These are phyloP conservation scores for Backusella mclennaniae DNA, from an alignment of 192 early-diverging fungal species.

Conservation along the genomic window DNA sequence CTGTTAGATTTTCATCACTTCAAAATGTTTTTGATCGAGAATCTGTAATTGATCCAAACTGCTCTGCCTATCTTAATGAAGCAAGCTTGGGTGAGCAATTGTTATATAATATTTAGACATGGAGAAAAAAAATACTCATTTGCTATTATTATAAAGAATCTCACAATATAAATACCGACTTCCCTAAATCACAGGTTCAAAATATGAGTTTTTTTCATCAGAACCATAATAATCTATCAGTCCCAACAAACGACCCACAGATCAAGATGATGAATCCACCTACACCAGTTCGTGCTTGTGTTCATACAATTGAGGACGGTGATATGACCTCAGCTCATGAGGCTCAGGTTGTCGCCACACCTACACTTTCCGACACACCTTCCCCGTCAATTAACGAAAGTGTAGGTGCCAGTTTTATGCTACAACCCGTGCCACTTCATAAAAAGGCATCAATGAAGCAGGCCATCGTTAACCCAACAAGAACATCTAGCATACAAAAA, in stretches of 20 bases:
- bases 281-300: constrained; percentile 10
- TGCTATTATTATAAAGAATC: background rate
- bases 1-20: constrained; percentile 3
- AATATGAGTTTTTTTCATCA: constrained; percentile 10
- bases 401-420: background rate
- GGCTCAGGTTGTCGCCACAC: background rate
- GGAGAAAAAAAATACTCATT: background rate
- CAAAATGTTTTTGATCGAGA: constrained; percentile 6
- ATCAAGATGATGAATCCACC: constrained; percentile 15
- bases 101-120: background rate
- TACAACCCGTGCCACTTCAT: constrained; percentile 16
- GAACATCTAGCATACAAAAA: background rate
- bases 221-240: constrained; percentile 6
- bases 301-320: background rate
- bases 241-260: background rate
- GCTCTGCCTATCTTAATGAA: background rate
- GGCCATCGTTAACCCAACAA: background rate
- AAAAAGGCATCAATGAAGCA: background rate
- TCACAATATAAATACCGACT: background rate
- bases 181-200: background rate
- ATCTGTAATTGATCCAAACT: constrained; percentile 11
- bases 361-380: background rate
- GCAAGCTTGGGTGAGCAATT: constrained; percentile 13
- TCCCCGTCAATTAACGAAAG: background rate
- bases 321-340: background rate